These are phyloP conservation scores for Lichtheimia ornata DNA, from an alignment of 371 early-diverging fungal species.

Conservation along the genomic window DNA sequence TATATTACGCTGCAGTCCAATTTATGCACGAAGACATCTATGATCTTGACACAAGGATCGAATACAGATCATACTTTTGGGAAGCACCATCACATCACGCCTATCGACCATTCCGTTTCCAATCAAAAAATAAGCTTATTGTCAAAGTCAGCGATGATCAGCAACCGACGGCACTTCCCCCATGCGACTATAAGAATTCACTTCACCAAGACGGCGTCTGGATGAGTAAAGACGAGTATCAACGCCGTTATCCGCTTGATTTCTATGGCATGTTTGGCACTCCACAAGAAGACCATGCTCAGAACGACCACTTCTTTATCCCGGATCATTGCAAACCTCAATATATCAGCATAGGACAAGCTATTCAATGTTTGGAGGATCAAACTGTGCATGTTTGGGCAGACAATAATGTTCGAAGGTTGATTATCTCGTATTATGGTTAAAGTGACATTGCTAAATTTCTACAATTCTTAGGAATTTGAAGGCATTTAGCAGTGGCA, in stretches of 20 bases:
- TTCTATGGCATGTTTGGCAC: conserved; percentile 41
- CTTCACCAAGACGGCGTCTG: conserved; percentile 26
- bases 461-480: conserved; percentile 25
- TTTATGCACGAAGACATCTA: conserved; percentile 37
- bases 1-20: conserved; percentile 35
- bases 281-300: conserved; percentile 30
- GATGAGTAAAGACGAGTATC: conserved; percentile 28
- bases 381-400: conserved; percentile 43
- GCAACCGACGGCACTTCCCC: conserved; percentile 11
- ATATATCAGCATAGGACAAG: conserved; percentile 38
- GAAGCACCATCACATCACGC: conserved; percentile 33
- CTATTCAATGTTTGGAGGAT: conserved; percentile 30
- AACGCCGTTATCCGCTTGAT: conserved; percentile 19
- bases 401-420: conserved; percentile 39
- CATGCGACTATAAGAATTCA: conserved; percentile 20
- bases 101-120: conserved; percentile 34
- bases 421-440: not conserved
- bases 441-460: not conserved
- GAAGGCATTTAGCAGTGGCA: conserved; percentile 31
- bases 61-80: conserved; percentile 48
- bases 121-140: conserved; percentile 30
- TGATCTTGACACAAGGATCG: conserved; percentile 23
- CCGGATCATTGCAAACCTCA: conserved; percentile 36
- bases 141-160: conserved; percentile 13
- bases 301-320: conserved; percentile 29